Conservation (phyloP, 306 rosid species). For the Trifolium repens region DNA sequence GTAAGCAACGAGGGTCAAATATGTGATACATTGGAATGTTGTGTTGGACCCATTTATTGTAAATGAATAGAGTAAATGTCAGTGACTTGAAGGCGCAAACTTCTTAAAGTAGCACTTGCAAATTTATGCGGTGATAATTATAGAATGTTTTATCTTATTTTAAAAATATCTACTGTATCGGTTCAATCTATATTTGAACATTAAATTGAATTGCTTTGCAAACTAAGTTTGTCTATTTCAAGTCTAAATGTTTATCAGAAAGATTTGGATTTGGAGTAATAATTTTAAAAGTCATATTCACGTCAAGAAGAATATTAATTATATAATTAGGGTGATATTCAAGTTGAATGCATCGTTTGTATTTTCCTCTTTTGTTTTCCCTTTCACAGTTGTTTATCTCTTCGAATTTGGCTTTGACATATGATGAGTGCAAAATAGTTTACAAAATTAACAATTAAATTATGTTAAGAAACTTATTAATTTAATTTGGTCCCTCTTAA, state of each 20-base stretch:
- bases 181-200: constrained; percentile 4
- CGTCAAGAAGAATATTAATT: background rate
- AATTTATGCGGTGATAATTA: constrained; percentile 1
- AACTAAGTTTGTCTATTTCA: background rate
- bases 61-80: constrained; percentile 1
- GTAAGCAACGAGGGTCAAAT: background rate
- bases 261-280: background rate
- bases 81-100: background rate
- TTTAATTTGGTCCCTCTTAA: constrained; percentile 5
- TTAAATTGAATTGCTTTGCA: constrained; percentile 18
- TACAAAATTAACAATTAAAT: constrained; percentile 15
- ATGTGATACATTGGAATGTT: background rate
- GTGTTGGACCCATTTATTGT: constrained; percentile 1
- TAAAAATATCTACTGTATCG: background rate
- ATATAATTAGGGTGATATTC: background rate
- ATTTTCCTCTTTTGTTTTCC: background rate
- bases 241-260: constrained; percentile 2
- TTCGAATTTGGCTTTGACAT: constrained; percentile 5
- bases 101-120: constrained; percentile 3
- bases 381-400: constrained; percentile 6
- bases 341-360: constrained; percentile 1
- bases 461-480: constrained; percentile 14
- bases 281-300: constrained; percentile 1
- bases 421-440: constrained; percentile 18
- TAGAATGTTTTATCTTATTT: background rate